A percentile compares a stretch with the other conserved stretches of the same genome.
Conservation (phyloP, 2,329 filamentous ascomycete species). For the Xylaria digitata region DNA sequence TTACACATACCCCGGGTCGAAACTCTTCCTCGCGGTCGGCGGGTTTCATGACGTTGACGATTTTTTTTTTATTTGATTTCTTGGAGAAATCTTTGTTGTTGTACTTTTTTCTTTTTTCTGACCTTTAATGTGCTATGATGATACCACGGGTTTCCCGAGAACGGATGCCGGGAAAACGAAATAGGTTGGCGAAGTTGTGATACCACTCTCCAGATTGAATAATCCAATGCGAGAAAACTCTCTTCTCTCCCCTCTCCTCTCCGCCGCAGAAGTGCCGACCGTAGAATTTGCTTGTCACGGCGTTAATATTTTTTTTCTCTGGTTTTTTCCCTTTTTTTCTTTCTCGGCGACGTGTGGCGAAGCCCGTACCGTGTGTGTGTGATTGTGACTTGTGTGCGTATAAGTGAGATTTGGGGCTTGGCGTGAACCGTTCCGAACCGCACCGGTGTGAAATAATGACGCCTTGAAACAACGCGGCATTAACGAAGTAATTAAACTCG, state of each 20-base stretch:
- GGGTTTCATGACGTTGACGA: conserved; percentile 16
- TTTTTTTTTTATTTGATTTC: conserved; percentile 4
- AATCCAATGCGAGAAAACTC: conserved; percentile 12
- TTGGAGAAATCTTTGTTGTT: conserved; percentile 3
- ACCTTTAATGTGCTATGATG: conserved; percentile 10
- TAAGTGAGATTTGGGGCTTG: conserved; percentile 20
- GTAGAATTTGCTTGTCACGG: not conserved
- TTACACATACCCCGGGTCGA: conserved; percentile 7
- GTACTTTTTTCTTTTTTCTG: not conserved
- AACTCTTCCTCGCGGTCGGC: not conserved
- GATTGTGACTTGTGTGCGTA: conserved; percentile 8
- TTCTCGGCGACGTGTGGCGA: conserved; percentile 31
- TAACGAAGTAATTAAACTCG: too few species aligned
- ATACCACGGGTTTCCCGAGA: conserved; percentile 16
- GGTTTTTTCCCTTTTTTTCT: not conserved
- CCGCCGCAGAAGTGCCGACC: conserved; percentile 3
- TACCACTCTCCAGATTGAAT: conserved; percentile 26
- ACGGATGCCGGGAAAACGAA: not conserved
- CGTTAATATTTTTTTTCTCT: not conserved
- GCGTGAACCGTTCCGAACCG: not conserved
- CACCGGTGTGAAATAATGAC: not conserved
- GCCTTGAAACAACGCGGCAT: not conserved
- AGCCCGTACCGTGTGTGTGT: conserved; percentile 14
- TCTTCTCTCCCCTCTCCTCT: conserved; percentile 13
- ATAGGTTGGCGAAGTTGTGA: conserved; percentile 16